Conservation (phyloP, 2,329 filamentous ascomycete species). For the Monilinia fructigena region DNA sequence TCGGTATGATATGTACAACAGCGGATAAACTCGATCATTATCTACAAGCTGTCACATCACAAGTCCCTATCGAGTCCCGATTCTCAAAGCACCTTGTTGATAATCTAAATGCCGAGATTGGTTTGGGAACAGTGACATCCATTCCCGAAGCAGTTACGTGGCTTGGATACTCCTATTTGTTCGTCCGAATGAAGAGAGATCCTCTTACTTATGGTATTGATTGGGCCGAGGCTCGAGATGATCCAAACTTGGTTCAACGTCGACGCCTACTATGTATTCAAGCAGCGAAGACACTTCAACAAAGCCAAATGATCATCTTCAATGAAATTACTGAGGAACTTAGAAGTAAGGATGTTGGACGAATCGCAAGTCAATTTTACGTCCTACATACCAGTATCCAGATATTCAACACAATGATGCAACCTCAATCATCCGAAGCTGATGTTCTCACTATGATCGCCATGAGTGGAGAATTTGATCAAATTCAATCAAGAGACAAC, state of each 20-base stretch:
- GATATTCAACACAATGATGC: conserved; percentile 96
- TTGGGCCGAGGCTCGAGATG: conserved; percentile 84
- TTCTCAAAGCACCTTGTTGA: conserved; percentile 94
- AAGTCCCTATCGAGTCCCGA: conserved; percentile 95
- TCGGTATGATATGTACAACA: conserved; percentile 96
- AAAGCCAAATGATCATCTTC: conserved; percentile 98
- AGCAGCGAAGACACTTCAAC: conserved; percentile 80
- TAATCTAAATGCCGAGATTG: conserved; percentile 93
- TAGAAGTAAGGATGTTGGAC: conserved; percentile 88
- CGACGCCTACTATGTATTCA: conserved; percentile 83
- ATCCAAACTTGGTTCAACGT: conserved; percentile 82
- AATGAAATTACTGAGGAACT: conserved; percentile 93
- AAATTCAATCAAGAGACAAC: conserved; percentile 86
- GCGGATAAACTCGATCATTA: conserved; percentile 94
- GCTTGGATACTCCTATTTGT: conserved; percentile 97
- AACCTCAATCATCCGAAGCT: conserved; percentile 77
- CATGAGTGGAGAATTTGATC: conserved; percentile 97
- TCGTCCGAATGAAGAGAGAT: conserved; percentile 92
- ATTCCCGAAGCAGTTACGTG: conserved; percentile 92
- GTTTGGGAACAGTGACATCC: conserved; percentile 90
- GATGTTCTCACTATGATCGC: conserved; percentile 96
- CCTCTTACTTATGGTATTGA: conserved; percentile 93
- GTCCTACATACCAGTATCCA: conserved; percentile 91
- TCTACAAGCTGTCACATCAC: conserved; percentile 86
- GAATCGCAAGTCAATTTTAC: conserved; percentile 97